phyloP scores from a whole-genome alignment of 2,329 filamentous ascomycete genomes.

The Stachybotrys chlorohalonatus region DNA sequence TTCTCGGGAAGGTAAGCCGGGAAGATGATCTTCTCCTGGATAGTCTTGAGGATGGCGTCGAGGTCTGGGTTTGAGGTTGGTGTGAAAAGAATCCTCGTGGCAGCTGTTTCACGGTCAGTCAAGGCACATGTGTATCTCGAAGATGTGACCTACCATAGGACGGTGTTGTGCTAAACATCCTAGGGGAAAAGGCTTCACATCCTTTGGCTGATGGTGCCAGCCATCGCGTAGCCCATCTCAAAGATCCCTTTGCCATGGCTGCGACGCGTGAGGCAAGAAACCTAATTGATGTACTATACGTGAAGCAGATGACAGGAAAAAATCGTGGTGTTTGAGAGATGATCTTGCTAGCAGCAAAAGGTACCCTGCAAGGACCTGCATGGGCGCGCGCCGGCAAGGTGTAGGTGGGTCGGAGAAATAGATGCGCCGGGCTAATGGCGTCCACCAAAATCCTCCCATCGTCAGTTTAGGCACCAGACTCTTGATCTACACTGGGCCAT shows the following conservation, averaged over 20 bases:
- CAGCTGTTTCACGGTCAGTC: background rate
- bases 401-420: background rate
- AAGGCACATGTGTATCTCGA: background rate
- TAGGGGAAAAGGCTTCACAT: constrained; percentile 3
- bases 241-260: constrained; percentile 11
- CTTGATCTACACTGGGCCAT: background rate
- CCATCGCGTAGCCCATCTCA: constrained; percentile 14
- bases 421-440: background rate
- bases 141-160: constrained; percentile 12
- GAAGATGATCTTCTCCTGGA: constrained; percentile 52
- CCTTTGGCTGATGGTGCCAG: constrained; percentile 1
- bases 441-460: background rate
- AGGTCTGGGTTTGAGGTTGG: constrained; percentile 42
- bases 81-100: background rate
- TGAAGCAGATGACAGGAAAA: too few relatives aligned
- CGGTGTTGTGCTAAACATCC: constrained; percentile 20
- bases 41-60: constrained; percentile 38
- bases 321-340: too few relatives aligned
- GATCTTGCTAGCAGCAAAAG: background rate
- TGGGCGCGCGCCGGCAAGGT: background rate
- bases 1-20: constrained; percentile 46
- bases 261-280: background rate
- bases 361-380: background rate
- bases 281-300: too few relatives aligned
- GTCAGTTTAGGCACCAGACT: background rate